These are phyloP conservation scores for Colletotrichum noveboracense DNA, from an alignment of 2,329 filamentous ascomycete species.

Conservation along the genomic window DNA sequence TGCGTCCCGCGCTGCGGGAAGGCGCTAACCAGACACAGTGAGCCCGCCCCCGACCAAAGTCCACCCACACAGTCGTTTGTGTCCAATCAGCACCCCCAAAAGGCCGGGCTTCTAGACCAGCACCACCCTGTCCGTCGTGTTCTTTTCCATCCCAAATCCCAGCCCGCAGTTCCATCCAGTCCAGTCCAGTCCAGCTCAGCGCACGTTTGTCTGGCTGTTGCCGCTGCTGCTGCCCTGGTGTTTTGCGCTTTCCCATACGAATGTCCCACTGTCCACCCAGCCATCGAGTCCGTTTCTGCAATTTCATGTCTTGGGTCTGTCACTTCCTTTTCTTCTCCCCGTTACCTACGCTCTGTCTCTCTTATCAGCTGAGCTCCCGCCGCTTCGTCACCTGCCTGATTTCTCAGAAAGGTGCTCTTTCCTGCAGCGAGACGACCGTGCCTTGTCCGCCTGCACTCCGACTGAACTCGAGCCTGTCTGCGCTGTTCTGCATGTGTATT, in stretches of 20 bases:
- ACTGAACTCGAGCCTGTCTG: background rate
- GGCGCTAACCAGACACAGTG: slow-evolving; percentile 3
- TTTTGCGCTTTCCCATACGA: slow-evolving; percentile 5
- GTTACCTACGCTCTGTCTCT: background rate
- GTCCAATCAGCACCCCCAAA: background rate
- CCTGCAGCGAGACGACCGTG: background rate
- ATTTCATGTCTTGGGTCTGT: background rate
- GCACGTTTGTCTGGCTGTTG: background rate
- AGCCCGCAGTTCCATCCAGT: background rate
- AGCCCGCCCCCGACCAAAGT: background rate
- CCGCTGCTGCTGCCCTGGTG: background rate
- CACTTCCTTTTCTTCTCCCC: background rate
- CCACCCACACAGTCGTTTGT: background rate
- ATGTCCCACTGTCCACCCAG: background rate
- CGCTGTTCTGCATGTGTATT: background rate
- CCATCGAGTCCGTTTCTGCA: background rate
- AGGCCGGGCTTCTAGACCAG: slow-evolving; percentile 10
- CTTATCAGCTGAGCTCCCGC: slow-evolving; percentile 12
- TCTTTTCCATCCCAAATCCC: background rate
- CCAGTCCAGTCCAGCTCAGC: background rate
- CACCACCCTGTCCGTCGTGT: slow-evolving; percentile 1
- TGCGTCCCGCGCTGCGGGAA: slow-evolving; percentile 11
- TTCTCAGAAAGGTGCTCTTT: background rate
- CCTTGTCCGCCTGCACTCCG: background rate
- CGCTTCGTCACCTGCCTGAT: background rate